phyloP scores from a whole-genome alignment of 257 asterid species.

The Jacaranda mimosifolia region DNA sequence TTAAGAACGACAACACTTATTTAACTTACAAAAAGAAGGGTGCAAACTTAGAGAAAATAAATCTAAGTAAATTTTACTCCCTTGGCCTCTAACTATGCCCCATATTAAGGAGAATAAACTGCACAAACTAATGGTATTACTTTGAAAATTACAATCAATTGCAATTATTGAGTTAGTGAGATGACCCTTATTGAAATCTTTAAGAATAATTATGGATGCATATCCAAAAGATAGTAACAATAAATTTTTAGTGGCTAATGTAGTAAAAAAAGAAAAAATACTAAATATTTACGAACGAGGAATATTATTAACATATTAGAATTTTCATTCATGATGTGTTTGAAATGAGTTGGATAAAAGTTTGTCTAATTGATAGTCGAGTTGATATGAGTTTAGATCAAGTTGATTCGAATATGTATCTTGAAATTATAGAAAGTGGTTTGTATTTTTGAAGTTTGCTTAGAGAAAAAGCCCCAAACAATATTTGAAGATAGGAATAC shows the following conservation, averaged over 20 bases:
- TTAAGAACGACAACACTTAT: constrained; percentile 42
- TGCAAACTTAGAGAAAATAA: constrained; percentile 37
- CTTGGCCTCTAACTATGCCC: not conserved
- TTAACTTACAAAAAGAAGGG: constrained; percentile 28
- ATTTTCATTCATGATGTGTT: too few relatives aligned
- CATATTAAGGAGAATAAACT: not conserved
- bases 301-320: too few relatives aligned
- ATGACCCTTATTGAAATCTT: too few relatives aligned
- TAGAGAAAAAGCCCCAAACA: too few relatives aligned
- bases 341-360: too few relatives aligned
- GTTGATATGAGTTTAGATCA: too few relatives aligned
- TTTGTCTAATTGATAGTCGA: too few relatives aligned
- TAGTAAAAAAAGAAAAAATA: not conserved
- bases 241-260: not conserved
- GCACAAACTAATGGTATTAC: not conserved
- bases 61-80: not conserved
- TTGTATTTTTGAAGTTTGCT: too few relatives aligned
- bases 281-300: not conserved
- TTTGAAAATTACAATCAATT: not conserved
- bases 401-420: too few relatives aligned
- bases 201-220: not conserved
- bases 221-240: not conserved
- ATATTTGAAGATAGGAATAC: too few relatives aligned
- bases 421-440: too few relatives aligned
- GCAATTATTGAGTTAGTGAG: not conserved